Conservation (phyloP, 495 filamentous ascomycete genomes). For the Parathielavia appendiculata region DNA sequence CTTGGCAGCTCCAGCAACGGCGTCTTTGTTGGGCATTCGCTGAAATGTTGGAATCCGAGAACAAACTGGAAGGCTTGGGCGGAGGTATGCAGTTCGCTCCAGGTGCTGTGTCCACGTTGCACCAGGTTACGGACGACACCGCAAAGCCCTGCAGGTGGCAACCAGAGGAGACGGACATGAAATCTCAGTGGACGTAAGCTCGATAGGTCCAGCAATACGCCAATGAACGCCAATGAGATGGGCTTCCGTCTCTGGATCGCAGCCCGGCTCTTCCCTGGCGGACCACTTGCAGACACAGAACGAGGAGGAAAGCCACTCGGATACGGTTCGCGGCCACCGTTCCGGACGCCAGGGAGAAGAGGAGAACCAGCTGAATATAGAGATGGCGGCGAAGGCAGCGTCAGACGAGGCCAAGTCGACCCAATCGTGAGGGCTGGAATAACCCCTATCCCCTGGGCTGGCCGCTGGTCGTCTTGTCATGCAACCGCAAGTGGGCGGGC, state of each 20-base stretch:
- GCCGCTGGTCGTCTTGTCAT: neutral
- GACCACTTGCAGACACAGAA: neutral
- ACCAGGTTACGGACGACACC: neutral
- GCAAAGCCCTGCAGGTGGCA: too few species aligned
- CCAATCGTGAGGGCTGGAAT: neutral
- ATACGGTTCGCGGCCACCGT: neutral
- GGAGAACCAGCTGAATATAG: too few species aligned
- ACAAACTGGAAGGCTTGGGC: slow-evolving; percentile 21
- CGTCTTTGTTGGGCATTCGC: slow-evolving; percentile 25
- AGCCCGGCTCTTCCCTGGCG: too few species aligned
- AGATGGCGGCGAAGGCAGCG: neutral
- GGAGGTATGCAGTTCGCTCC: slow-evolving; percentile 27
- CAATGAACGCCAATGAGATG: too few species aligned
- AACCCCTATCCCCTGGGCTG: neutral
- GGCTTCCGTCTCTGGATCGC: too few species aligned
- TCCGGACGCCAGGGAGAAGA: neutral
- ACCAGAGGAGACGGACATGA: too few species aligned
- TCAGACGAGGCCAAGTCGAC: neutral
- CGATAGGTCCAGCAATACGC: too few species aligned
- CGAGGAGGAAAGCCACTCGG: slow-evolving; percentile 1
- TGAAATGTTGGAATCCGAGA: neutral
- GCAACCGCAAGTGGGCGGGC: neutral
- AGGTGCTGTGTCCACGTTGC: slow-evolving; percentile 7
- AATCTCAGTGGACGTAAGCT: too few species aligned
- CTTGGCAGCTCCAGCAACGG: neutral